Conservation (phyloP, 108 stramenopile species). For the Poteriospumella lacustris region DNA sequence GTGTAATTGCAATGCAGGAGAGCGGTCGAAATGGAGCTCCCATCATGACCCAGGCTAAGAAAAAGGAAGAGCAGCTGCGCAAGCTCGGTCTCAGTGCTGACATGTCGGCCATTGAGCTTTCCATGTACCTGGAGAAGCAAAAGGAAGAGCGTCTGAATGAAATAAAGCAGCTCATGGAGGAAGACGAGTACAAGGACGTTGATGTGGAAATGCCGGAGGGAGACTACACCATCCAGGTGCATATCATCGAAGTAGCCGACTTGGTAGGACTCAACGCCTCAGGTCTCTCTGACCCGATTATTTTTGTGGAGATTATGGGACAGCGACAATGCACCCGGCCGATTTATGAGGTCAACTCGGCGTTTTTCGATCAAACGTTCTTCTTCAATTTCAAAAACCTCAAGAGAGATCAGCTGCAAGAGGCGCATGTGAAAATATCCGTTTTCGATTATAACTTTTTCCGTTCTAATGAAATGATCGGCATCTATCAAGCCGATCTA, state of each 20-base stretch:
- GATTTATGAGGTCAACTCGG: neutral
- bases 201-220: neutral
- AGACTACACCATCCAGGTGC: neutral
- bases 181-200: neutral
- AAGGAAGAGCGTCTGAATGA: neutral
- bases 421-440: neutral
- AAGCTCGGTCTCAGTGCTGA: neutral
- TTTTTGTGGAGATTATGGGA: neutral
- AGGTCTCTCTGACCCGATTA: neutral
- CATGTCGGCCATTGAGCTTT: neutral
- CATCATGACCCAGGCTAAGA: neutral
- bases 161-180: neutral
- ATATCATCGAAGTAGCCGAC: neutral
- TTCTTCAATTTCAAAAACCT: neutral
- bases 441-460: neutral
- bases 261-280: neutral
- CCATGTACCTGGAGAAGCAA: neutral
- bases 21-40: too few relatives aligned
- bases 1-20: neutral
- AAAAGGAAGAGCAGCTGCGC: neutral
- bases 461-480: neutral
- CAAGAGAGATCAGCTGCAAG: neutral
- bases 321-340: neutral
- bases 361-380: neutral
- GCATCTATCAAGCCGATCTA: neutral